Evolutionary conservation across 1,284 basidiomycete species (phyloP).

Genomic region (Cutaneotrichosporon sp.): DNA sequence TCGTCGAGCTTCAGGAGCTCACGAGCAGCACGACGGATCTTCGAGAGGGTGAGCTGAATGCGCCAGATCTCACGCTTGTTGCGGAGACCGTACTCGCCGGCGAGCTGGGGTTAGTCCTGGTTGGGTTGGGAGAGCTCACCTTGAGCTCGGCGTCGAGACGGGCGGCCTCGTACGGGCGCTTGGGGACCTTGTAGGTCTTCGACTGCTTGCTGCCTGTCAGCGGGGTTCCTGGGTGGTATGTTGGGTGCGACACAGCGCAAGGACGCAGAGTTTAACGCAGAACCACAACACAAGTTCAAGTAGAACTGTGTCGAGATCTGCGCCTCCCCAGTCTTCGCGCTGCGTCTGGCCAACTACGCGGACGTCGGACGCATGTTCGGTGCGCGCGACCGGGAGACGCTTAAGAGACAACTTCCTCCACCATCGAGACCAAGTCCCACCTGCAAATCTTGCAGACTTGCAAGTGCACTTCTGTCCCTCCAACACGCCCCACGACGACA

Average conservation of each 20-base stretch:
- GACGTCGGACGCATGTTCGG: neutral
- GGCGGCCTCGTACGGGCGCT: conserved; percentile 94
- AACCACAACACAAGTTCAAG: neutral
- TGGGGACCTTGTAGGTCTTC: conserved; percentile 93
- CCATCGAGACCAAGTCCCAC: neutral
- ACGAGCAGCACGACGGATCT: conserved; percentile 99
- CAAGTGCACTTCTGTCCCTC: neutral
- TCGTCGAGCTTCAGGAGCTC: conserved; percentile 99
- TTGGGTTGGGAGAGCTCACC: conserved; percentile 57
- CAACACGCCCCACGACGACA: neutral
- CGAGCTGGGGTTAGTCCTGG: conserved; percentile 63
- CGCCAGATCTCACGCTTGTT: conserved; percentile 99
- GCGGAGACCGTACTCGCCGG: conserved; percentile 98
- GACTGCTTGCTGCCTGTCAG: conserved; percentile 32
- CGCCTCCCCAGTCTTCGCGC: neutral
- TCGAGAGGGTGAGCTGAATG: conserved; percentile 95
- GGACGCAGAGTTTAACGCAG: neutral
- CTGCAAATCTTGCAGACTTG: neutral
- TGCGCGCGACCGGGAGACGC: neutral
- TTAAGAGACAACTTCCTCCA: neutral
- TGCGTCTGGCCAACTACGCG: neutral
- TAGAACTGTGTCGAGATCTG: neutral
- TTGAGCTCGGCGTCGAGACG: conserved; percentile 99
- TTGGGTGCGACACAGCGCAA: neutral
- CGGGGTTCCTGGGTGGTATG: neutral